Base-by-base conservation (phyloP, 1,139 yeast genomes). In the Debaryomyces singareniensis region DNA sequence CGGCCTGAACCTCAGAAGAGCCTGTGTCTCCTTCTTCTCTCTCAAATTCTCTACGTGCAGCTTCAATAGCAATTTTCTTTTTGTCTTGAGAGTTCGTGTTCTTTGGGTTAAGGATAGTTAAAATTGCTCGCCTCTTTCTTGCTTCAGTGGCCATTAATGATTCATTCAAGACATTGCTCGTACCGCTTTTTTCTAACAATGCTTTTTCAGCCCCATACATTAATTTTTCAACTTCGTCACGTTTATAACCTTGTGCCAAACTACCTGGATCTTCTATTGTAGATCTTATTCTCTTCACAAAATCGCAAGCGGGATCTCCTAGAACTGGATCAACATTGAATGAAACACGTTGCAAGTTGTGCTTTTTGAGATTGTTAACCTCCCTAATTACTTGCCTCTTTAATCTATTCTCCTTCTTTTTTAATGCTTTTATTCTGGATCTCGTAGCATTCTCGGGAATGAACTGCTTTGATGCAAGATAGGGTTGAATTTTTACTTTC, bases 1-100 rank as follows among this genome's bases (percentile, higher is more conserved):
- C 97, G 1, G 97, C 96, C 55, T 89, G 96, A 16, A 87, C 96
- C 58, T 89, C 97, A 29, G 95, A 78, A 1, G 95, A 84, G 1
- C 95, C 96, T 0, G 96, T 85, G 52, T 91, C 97, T 30, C 95
- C 96, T 29, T 79, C 86, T 39, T 72, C 70, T 48, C 96, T 71
- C 43, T 75, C 78, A 54, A 91, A 87, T 57, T 87, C 96, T 42
- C 71, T 61, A 32, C 76, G 70, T 1, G 96, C 96, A 34, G 81
- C 55, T 30, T 58, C 56, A 5, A 75, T 61, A 14, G 89, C 85
- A 42, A 75, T 53, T 41, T 72, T 73, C 49, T 71, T 66, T 36
- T 68, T 66, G 40, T 83, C 89, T 16, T 58, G 53, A 28, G 70
- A 67, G 43, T 70, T 70, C 16, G 94, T 71, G 55, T 89, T 89